Base-by-base conservation (phyloP, 2,329 filamentous ascomycete genomes). In the Scorias spongiosa region DNA sequence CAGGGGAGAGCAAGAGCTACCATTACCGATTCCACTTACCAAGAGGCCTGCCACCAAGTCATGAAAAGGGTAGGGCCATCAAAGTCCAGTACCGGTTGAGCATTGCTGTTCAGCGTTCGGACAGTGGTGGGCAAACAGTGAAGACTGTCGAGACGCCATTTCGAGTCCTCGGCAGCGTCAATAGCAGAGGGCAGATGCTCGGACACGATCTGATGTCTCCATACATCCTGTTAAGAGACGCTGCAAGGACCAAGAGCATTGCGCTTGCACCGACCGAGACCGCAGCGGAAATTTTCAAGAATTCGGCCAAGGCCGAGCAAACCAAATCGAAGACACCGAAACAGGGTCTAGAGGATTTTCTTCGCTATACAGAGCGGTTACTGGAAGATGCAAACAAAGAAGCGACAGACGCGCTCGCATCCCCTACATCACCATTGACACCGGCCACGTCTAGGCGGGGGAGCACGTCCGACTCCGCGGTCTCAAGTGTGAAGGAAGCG, bases 161-260 rank as follows among this genome's bases (percentile, higher is more conserved):
- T 57, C 78, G 91, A 37, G 84, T 98, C 2, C 76, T 96, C 42
- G 89, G 89, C 36, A 91, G 89, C 53, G 89, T 98, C 32, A 93
- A 93, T 64, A 78, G 77, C 61, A 76, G 86, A 53, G 89, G 89
- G 50, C 85, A 93, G 55, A 81, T 93, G 29, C 72, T 95, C 11
- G 86, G 87, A 1, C 89, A 98, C 61, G 89, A 98, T 61, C 69
- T 98, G 11, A 93, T 95, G 81, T 82, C 79, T 34, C 91, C 91
- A 0, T 94, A 96, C 57, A 84, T 96, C 28, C 71, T 96, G 43
- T 71, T 96, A 39, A 80, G 80, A 44, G 89, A 96, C 55, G 76
- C 84, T 60, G 89, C 91, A 2, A 73, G 74, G 45, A 62, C 67
- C 44, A 50, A 59, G 37, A 59, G 51, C 47, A 44, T 76, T 55